A percentile compares a stretch with the other conserved stretches of the same genome.
Evolutionary conservation across 1,284 basidiomycete species (phyloP).

Genomic region (Jaminaea rosea): DNA sequence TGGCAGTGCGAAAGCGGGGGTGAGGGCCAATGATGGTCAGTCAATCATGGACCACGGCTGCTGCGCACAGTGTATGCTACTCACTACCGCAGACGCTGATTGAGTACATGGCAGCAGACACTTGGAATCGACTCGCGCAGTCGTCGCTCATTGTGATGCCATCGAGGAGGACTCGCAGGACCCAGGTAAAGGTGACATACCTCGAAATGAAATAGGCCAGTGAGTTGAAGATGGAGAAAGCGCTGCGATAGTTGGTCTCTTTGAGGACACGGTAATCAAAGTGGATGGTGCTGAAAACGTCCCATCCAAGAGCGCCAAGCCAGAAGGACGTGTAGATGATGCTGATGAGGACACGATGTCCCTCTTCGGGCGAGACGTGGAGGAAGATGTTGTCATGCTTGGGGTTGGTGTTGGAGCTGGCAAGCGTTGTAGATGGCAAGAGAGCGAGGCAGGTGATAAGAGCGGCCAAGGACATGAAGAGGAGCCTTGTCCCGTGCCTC

Average conservation of each 20-base stretch:
- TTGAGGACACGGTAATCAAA: slow-evolving; percentile 26
- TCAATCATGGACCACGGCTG: background rate
- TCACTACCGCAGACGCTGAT: slow-evolving; percentile 21
- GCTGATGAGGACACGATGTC: background rate
- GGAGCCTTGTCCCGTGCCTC: too few relatives aligned
- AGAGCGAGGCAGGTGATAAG: too few relatives aligned
- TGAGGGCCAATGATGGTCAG: background rate
- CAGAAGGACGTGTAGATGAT: slow-evolving; percentile 35
- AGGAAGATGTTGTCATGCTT: slow-evolving; percentile 1
- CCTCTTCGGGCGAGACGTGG: background rate
- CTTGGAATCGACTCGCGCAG: slow-evolving; percentile 19
- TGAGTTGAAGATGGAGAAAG: slow-evolving; percentile 27
- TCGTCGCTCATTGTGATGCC: slow-evolving; percentile 19
- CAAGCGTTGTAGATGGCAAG: too few relatives aligned
- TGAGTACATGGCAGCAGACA: slow-evolving; percentile 20
- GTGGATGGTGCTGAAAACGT: slow-evolving; percentile 24
- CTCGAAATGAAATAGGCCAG: slow-evolving; percentile 27
- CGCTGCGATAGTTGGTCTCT: slow-evolving; percentile 25
- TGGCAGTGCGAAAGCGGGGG: background rate
- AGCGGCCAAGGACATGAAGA: too few relatives aligned
- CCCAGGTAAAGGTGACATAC: slow-evolving; percentile 28
- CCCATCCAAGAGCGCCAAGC: slow-evolving; percentile 38
- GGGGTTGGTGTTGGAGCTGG: too few relatives aligned
- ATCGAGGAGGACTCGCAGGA: slow-evolving; percentile 22
- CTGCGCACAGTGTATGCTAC: too few relatives aligned